Evolutionary conservation across 2,329 filamentous ascomycete species (phyloP).

Genomic region (Cryphonectria nitschkei): DNA sequence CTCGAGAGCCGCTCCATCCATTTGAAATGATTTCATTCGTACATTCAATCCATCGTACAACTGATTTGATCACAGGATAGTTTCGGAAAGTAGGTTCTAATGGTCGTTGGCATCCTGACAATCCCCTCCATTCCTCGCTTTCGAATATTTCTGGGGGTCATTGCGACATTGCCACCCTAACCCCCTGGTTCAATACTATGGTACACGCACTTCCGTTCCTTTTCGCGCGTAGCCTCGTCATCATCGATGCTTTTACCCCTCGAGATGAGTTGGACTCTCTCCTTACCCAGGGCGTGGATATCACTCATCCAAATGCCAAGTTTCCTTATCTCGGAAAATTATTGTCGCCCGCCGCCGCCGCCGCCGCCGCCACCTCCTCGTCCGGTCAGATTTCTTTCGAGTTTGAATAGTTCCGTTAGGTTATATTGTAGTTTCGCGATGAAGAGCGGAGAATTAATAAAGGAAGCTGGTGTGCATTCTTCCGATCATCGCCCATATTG

Average conservation of each 20-base stretch:
- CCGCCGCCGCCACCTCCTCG: no score
- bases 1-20: background rate
- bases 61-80: conserved; percentile 22
- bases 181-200: conserved; percentile 15
- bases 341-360: background rate
- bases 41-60: background rate
- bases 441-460: conserved; percentile 20
- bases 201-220: conserved; percentile 15
- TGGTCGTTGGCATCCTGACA: conserved; percentile 22
- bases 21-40: background rate
- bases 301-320: background rate
- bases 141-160: conserved; percentile 24
- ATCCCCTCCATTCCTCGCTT: conserved; percentile 17
- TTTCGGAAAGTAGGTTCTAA: conserved; percentile 17
- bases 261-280: background rate
- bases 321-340: background rate
- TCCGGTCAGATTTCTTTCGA: background rate
- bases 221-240: background rate
- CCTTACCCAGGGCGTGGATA: background rate
- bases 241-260: background rate
- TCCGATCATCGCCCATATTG: conserved; percentile 3
- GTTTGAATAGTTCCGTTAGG: background rate
- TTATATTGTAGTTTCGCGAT: background rate
- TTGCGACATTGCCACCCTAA: conserved; percentile 17
- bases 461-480: background rate